Base-by-base conservation (phyloP, 352 stramenopile species). In the Thraustotheca clavata region DNA sequence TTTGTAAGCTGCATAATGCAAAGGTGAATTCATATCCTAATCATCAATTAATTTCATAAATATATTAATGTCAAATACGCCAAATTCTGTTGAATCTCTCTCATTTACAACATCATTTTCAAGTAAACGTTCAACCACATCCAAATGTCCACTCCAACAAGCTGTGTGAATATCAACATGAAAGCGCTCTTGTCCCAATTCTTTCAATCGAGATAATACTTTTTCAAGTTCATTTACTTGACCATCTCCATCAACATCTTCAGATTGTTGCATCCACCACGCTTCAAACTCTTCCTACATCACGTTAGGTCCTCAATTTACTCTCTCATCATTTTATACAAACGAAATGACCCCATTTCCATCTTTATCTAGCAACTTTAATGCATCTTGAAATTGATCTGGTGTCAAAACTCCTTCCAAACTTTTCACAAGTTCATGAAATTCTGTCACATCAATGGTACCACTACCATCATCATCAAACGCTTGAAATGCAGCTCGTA, bases 1-100 rank as follows among this genome's bases (percentile, higher is more conserved):
- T 67, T 86, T 76, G 60, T 91, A 90, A 18, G 80, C 80, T 3
- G 83, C 77, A 40, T 90, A 91, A 49, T 91, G 83, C n/a, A 91
- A 70, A 29, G 83, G 63, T 0, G 75, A 77, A 59, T 90, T 90
- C 27, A 66, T 36, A 26, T 79, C 73, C 80, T 89, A 54, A 16
- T 8, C 22, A 47, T 33, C 6, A 27, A 12, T 18, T 59, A 8
- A 32, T 34, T 49, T 52, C 34, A 26, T 22, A 18, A 22, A 33
- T 26, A 49, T 3, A 48, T 4, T 22, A 16, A 6, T 59, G 33
- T n/a, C 36, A 5, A 68, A 29, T 67, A 90, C 79, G 27, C 79
- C 81, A 49, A 77, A 86, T 35, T 85, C 77, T 0, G 75, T 82
- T 22, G 50, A 26, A 47, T 88, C 79, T 12, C 59, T 68, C 5